phyloP scores from a whole-genome alignment of 2,329 filamentous ascomycete genomes.

The Endoconidiophora polonica region DNA sequence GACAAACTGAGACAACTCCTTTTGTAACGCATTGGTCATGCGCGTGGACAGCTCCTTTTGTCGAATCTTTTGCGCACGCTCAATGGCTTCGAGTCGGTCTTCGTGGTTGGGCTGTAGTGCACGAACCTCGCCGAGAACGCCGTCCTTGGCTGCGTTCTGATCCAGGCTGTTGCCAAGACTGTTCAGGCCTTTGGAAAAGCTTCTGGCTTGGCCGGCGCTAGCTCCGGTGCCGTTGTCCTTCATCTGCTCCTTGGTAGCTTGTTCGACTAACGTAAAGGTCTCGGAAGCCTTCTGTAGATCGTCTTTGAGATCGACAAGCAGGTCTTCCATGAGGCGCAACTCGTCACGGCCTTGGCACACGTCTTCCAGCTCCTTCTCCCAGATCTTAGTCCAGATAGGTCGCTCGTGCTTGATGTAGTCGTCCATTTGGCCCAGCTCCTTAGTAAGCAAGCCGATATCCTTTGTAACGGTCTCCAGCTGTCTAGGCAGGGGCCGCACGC shows the following conservation, averaged over 20 bases:
- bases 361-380: slow-evolving; percentile 92
- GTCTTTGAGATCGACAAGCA: slow-evolving; percentile 80
- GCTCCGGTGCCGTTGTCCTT: slow-evolving; percentile 46
- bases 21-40: slow-evolving; percentile 58
- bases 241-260: slow-evolving; percentile 96
- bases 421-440: slow-evolving; percentile 86
- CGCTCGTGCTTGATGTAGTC: slow-evolving; percentile 85
- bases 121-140: slow-evolving; percentile 79
- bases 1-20: slow-evolving; percentile 73
- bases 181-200: slow-evolving; percentile 37
- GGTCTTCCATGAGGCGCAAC: slow-evolving; percentile 88
- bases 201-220: slow-evolving; percentile 34
- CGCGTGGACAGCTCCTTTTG: slow-evolving; percentile 75
- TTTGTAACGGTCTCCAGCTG: slow-evolving; percentile 81
- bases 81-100: slow-evolving; percentile 81
- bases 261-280: slow-evolving; percentile 88
- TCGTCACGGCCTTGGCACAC: slow-evolving; percentile 93
- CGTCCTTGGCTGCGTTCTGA: slow-evolving; percentile 72
- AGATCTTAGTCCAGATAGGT: slow-evolving; percentile 96
- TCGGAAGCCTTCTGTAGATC: slow-evolving; percentile 88
- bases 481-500: slow-evolving; percentile 75
- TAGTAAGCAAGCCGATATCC: slow-evolving; percentile 64
- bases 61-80: slow-evolving; percentile 82
- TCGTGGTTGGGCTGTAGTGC: slow-evolving; percentile 92
- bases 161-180: slow-evolving; percentile 42